Evolutionary conservation across 164 flowering plant genomes (phyloP), one percentile per base, ranked within the genome.

Genomic region (Hamamelis virginiana): DNA sequence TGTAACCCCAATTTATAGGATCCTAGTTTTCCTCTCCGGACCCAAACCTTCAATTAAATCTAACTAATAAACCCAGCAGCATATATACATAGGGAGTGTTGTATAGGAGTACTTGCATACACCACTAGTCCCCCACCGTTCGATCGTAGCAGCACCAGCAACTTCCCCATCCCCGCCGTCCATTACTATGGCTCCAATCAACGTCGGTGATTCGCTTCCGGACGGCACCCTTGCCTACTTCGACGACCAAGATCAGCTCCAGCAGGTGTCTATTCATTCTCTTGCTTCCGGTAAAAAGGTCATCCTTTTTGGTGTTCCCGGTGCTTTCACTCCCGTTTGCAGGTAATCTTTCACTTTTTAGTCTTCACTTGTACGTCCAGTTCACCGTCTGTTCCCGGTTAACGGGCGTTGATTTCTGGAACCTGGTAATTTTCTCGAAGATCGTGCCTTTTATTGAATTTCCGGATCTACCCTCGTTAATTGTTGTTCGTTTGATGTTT

Each of bases 311-410:
- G 98, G 86, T 21, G 95, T 93, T 21, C 98, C 98, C 75, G 98
- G 98, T 51, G 98, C 98, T 51, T 93, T 91, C 82, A 93, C 98
- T 65, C 94, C 96, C 8, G 89, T 96, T 63, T 93, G 97, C 97
- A 93, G 98, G 98, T 88, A 67, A 19, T 0, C 0, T 8, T 45
- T 16, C 43, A 22, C 4, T 0, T 10, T 67, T n/a, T n/a, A n/a
- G 41, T 13, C 10, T n/a, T n/a, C 8, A 21, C n/a, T 5, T 41
- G 13, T 64, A 53, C 33, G 9, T 21, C 48, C 6, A 3, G n/a
- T 21, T 60, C 27, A 8, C 22, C 11, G 25, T 33, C 28, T 46
- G 15, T 38, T 64, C 13, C 50, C 33, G 44, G n/a, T 53, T 23
- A 14, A 19, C 14, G 57, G 9, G 27, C 10, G 4, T 33, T 2